phyloP scores from a whole-genome alignment of 192 early-diverging fungal genomes.

The Kickxella alabastrina region DNA sequence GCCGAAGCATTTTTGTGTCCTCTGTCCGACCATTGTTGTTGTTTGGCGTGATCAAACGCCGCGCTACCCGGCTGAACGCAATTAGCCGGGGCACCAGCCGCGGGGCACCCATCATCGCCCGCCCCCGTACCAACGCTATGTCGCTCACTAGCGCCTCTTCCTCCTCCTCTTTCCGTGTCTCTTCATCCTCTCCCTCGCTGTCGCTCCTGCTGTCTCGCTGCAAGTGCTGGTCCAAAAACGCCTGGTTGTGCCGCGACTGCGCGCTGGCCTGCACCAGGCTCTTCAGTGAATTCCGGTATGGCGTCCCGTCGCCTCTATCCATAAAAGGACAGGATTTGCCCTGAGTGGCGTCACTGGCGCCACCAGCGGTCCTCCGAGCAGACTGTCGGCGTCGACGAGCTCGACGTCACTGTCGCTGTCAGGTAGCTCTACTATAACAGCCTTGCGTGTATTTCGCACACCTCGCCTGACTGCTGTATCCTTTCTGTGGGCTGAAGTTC shows the following conservation, averaged over 20 bases:
- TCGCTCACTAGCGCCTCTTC: no score
- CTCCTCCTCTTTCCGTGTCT: no score
- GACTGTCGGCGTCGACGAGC: conserved; percentile 26
- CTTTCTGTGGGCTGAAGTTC: no score
- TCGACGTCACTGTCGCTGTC: conserved; percentile 25
- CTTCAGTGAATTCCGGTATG: conserved; percentile 36
- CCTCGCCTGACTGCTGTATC: background rate
- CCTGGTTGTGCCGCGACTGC: conserved; percentile 22
- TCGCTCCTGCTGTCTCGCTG: conserved; percentile 6
- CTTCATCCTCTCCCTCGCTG: conserved; percentile 6
- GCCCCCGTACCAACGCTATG: no score
- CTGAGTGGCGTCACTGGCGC: background rate
- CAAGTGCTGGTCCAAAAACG: conserved; percentile 29
- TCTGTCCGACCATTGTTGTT: no score
- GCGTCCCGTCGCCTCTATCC: background rate
- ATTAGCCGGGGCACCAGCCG: no score
- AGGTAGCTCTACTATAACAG: conserved; percentile 5
- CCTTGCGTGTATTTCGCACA: background rate
- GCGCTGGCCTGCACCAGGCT: conserved; percentile 24
- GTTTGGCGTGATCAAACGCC: no score
- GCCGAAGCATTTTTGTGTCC: no score
- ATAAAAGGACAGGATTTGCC: background rate
- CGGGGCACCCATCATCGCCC: no score
- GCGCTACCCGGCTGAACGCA: no score
- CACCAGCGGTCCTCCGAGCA: conserved; percentile 11